A percentile compares a stretch with the other conserved stretches of the same genome.
Conservation (phyloP, 2,329 filamentous ascomycete species). For the Aschersonia sp. region DNA sequence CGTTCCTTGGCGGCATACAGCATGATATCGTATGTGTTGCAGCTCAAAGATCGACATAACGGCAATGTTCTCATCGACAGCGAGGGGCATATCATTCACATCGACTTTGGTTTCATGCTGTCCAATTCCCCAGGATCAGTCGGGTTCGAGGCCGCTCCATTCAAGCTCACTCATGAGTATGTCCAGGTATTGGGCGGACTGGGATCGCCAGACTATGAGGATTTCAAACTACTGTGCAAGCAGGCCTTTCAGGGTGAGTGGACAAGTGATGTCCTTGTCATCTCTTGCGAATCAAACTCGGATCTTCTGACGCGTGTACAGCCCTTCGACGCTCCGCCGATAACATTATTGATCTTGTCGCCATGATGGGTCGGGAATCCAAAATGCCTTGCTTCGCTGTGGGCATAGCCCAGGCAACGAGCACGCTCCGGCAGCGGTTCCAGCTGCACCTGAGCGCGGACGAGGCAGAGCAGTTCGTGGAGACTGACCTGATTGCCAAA, state of each 20-base stretch:
- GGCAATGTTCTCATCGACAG: constrained; percentile 78
- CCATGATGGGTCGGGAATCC: constrained; percentile 70
- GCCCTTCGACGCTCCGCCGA: constrained; percentile 66
- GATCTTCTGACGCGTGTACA: constrained; percentile 12
- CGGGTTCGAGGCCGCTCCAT: constrained; percentile 74
- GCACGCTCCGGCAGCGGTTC: constrained; percentile 57
- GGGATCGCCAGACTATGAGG: constrained; percentile 53
- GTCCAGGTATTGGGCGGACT: constrained; percentile 69
- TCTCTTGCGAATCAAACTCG: neutral
- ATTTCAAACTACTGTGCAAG: constrained; percentile 69
- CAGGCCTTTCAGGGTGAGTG: constrained; percentile 64
- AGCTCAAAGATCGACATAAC: constrained; percentile 77
- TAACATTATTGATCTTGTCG: constrained; percentile 66
- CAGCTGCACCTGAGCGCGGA: constrained; percentile 72
- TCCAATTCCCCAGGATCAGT: constrained; percentile 75
- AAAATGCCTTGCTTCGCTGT: constrained; percentile 75
- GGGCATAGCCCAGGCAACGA: constrained; percentile 57
- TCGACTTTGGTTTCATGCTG: constrained; percentile 83
- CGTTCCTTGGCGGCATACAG: constrained; percentile 74
- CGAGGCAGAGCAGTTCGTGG: constrained; percentile 69
- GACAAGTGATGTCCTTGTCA: neutral
- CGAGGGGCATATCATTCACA: constrained; percentile 75
- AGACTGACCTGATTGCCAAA: constrained; percentile 65
- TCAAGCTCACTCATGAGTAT: constrained; percentile 77
- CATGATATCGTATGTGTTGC: constrained; percentile 69